Conservation (phyloP, 1,139 yeast genomes). For the Hyphopichia khmerensis region DNA sequence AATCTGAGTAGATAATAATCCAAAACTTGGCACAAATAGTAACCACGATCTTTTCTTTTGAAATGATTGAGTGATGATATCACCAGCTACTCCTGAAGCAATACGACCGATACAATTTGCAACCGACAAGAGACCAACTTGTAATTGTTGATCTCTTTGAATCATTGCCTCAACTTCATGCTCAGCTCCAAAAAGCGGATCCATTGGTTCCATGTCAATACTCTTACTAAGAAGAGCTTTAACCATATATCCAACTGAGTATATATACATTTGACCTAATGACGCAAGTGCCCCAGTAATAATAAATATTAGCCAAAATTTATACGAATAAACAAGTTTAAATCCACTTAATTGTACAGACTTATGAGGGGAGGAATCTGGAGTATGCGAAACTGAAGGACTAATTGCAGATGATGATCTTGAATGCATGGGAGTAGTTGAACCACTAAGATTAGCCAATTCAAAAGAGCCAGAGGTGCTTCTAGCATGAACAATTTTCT, state of each 20-base stretch:
- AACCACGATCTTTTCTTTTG: conserved; percentile 45
- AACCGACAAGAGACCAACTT: conserved; percentile 54
- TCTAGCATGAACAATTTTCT: conserved; percentile 6
- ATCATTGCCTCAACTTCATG: conserved; percentile 26
- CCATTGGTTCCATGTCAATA: conserved; percentile 8
- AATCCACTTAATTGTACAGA: conserved; percentile 11
- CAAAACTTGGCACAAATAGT: conserved; percentile 44
- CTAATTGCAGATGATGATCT: background rate
- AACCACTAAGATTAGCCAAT: conserved; percentile 9
- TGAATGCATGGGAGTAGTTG: background rate
- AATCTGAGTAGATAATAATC: conserved; percentile 42
- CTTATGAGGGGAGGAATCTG: background rate
- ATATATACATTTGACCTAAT: conserved; percentile 62
- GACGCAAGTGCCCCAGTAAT: conserved; percentile 53
- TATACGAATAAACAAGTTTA: conserved; percentile 27
- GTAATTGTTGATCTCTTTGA: conserved; percentile 53
- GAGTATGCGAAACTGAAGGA: background rate
- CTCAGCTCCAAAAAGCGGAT: conserved; percentile 8
- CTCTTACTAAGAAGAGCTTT: conserved; percentile 43
- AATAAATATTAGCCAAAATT: conserved; percentile 51
- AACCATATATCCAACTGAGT: conserved; percentile 60
- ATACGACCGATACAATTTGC: conserved; percentile 57
- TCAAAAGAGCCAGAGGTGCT: conserved; percentile 12
- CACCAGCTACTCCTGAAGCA: conserved; percentile 53
- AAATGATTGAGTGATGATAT: conserved; percentile 44